These are phyloP conservation scores for Cryptococcus sp. DNA, from an alignment of 1,284 basidiomycete species.

Conservation along the genomic window DNA sequence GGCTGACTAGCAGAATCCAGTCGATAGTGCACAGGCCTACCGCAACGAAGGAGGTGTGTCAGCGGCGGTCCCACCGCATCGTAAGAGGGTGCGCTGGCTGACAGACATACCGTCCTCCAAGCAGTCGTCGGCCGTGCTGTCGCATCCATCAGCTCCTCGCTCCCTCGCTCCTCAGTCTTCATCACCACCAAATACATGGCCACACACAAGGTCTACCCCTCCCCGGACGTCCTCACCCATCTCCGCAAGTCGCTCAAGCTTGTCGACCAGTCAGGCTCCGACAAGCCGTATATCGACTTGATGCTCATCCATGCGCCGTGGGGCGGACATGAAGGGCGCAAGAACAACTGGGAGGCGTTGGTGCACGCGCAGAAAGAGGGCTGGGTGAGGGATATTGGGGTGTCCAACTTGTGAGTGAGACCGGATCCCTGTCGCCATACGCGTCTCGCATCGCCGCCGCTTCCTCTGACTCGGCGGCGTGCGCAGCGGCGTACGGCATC, in stretches of 20 bases:
- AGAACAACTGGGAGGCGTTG: conserved; percentile 38
- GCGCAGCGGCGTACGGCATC: conserved; percentile 65
- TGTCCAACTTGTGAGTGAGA: conserved; percentile 67
- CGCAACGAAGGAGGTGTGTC: conserved; percentile 18
- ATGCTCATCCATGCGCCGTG: conserved; percentile 63
- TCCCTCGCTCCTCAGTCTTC: conserved; percentile 36
- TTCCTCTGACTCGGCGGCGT: background rate
- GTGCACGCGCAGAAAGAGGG: conserved; percentile 55
- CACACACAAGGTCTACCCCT: conserved; percentile 56
- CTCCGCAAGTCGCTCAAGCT: conserved; percentile 22
- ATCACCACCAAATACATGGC: conserved; percentile 62
- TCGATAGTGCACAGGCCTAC: conserved; percentile 22
- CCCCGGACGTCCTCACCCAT: conserved; percentile 52
- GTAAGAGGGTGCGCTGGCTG: background rate
- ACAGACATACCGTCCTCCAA: too few relatives aligned
- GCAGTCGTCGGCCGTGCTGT: conserved; percentile 30
- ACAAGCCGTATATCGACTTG: conserved; percentile 61
- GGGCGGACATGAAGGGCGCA: conserved; percentile 30
- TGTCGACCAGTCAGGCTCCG: conserved; percentile 7
- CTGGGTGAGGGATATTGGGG: conserved; percentile 67
- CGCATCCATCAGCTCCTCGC: conserved; percentile 2
- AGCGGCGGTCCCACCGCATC: background rate
- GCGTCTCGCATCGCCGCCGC: too few relatives aligned
- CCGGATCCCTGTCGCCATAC: background rate
- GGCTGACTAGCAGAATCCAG: conserved; percentile 29